Evolutionary conservation across 768 basidiomycete genomes (phyloP).

Genomic region (Postia placenta): DNA sequence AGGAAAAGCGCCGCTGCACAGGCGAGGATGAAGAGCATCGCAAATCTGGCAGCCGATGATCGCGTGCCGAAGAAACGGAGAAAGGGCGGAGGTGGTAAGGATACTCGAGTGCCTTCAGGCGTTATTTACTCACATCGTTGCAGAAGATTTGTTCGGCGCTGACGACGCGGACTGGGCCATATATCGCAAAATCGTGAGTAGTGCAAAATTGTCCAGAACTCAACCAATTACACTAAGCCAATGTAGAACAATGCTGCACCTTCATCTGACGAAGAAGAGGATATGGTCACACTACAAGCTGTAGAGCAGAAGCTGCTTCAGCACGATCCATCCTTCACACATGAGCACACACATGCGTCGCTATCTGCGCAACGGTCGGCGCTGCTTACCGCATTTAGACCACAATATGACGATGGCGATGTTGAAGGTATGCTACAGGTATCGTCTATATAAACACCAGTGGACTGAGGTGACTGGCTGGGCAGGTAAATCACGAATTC

Average conservation of each 20-base stretch:
- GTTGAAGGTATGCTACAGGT: slow-evolving; percentile 42
- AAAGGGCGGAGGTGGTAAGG: slow-evolving; percentile 71
- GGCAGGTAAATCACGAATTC: slow-evolving; percentile 66
- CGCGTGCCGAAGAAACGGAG: slow-evolving; percentile 78
- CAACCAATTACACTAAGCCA: too few relatives aligned
- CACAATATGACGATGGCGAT: slow-evolving; percentile 72
- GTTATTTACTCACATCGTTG: not conserved
- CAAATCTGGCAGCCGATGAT: slow-evolving; percentile 85
- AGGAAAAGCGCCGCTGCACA: slow-evolving; percentile 94
- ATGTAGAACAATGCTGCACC: slow-evolving; percentile 57
- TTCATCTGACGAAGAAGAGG: slow-evolving; percentile 90
- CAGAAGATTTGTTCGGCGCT: slow-evolving; percentile 90
- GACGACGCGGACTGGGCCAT: slow-evolving; percentile 97
- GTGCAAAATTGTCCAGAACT: too few relatives aligned
- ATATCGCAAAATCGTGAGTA: slow-evolving; percentile 90
- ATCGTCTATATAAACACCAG: not conserved
- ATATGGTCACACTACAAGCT: slow-evolving; percentile 59
- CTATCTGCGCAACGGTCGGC: slow-evolving; percentile 74
- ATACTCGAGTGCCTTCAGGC: not conserved
- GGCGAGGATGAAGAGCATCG: slow-evolving; percentile 93
- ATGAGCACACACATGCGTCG: slow-evolving; percentile 76
- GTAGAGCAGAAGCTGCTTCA: slow-evolving; percentile 79
- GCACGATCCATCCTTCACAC: slow-evolving; percentile 81
- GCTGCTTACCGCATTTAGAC: slow-evolving; percentile 80
- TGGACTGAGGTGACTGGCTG: too few relatives aligned